Evolutionary conservation across 2,329 filamentous ascomycete genomes (phyloP).

Genomic region (Aspergillus niger): DNA sequence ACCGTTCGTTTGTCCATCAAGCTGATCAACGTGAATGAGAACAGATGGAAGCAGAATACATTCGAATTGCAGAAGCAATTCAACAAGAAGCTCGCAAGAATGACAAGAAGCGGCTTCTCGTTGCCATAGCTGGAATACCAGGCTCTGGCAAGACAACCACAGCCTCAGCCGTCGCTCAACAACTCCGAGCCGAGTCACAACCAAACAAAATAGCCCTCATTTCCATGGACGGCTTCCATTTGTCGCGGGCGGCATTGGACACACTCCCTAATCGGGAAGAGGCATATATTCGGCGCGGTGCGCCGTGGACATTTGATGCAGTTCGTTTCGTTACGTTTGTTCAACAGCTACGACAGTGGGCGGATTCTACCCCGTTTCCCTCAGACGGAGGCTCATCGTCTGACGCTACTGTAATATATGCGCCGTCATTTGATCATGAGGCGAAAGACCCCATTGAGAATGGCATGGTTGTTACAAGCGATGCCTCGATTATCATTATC

Average conservation of each 20-base stretch:
- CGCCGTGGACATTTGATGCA: conserved; percentile 43
- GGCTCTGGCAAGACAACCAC: conserved; percentile 41
- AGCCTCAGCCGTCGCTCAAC: conserved; percentile 30
- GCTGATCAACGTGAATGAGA: neutral
- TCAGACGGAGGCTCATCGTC: conserved; percentile 9
- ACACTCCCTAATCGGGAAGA: conserved; percentile 35
- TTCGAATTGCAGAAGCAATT: conserved; percentile 21
- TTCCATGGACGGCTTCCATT: conserved; percentile 45
- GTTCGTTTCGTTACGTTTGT: conserved; percentile 33
- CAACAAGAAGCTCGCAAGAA: conserved; percentile 20
- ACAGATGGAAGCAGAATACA: conserved; percentile 28
- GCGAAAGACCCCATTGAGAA: conserved; percentile 37
- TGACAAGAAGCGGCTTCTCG: conserved; percentile 24
- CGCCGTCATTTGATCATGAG: conserved; percentile 40
- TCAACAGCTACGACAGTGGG: conserved; percentile 26
- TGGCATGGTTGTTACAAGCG: conserved; percentile 28
- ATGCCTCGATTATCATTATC: conserved; percentile 25
- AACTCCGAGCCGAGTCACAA: conserved; percentile 23
- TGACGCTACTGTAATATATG: conserved; percentile 23
- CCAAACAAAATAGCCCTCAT: conserved; percentile 24
- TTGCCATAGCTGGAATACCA: conserved; percentile 35
- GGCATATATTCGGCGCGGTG: conserved; percentile 39
- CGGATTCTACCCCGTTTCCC: conserved; percentile 5
- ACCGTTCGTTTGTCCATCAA: neutral
- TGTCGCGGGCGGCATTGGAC: conserved; percentile 32